Percentiles rank a stretch among this genome's conserved stretches.
Evolutionary conservation across 345 rosid species (phyloP).

Genomic region (Cardiospermum halicacabum): DNA sequence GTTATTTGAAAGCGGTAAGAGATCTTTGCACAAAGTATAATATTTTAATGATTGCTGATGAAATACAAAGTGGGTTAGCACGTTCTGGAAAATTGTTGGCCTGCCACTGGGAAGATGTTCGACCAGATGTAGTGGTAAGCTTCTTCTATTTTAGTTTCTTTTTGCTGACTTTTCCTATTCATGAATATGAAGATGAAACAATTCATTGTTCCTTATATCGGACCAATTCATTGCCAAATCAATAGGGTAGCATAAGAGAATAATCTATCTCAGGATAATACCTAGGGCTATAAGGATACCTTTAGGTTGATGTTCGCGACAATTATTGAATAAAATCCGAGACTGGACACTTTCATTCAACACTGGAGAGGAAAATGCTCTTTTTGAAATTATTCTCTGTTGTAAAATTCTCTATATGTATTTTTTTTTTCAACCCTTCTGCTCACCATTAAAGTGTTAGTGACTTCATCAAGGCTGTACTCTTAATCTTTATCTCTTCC

Average conservation of each 20-base stretch:
- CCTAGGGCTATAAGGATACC: no score
- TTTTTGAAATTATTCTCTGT: no score
- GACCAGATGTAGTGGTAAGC: slow-evolving; percentile 85
- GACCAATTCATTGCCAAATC: not conserved
- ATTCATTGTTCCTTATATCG: not conserved
- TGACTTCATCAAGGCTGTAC: no score
- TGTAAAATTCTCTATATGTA: no score
- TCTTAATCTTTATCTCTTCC: no score
- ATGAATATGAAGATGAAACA: not conserved
- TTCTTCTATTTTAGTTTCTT: not conserved
- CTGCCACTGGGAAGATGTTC: slow-evolving; percentile 92
- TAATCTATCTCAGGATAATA: slow-evolving; percentile 7
- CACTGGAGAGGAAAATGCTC: no score
- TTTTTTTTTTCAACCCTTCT: no score
- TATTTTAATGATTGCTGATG: slow-evolving; percentile 91
- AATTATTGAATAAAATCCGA: no score
- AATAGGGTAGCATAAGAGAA: not conserved
- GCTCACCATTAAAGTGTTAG: no score
- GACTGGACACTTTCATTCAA: no score
- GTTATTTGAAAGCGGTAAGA: slow-evolving; percentile 76
- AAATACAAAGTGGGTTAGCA: slow-evolving; percentile 92
- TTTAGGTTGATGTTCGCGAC: no score
- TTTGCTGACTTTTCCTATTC: slow-evolving; percentile 3
- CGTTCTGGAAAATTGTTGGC: slow-evolving; percentile 88
- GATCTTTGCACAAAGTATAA: slow-evolving; percentile 79